These are phyloP conservation scores for Penicillium coprophilum DNA, from an alignment of 495 filamentous ascomycete genomes.

Conservation along the genomic window DNA sequence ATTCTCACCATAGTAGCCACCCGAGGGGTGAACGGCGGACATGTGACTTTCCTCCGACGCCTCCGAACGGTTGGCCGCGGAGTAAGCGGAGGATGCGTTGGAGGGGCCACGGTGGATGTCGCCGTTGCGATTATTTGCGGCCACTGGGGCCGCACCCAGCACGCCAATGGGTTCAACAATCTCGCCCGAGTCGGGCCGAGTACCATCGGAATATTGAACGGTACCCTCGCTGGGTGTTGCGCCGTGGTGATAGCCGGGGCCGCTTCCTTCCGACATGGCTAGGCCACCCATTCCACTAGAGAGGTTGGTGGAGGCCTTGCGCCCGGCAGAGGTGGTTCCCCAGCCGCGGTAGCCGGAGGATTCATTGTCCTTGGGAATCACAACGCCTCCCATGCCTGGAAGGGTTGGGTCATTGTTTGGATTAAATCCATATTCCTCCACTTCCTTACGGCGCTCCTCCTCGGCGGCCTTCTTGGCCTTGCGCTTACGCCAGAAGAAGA, in stretches of 20 bases:
- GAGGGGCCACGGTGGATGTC: constrained; percentile 87
- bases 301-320: constrained; percentile 85
- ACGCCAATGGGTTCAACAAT: constrained; percentile 73
- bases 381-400: constrained; percentile 56
- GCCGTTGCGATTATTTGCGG: constrained; percentile 58
- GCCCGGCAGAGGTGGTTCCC: constrained; percentile 80
- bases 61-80: constrained; percentile 77
- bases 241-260: constrained; percentile 54
- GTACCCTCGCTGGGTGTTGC: constrained; percentile 69
- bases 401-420: constrained; percentile 89
- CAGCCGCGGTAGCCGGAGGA: constrained; percentile 86
- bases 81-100: constrained; percentile 96
- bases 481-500: constrained; percentile 84
- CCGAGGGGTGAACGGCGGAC: constrained; percentile 47
- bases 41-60: constrained; percentile 72
- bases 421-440: constrained; percentile 95
- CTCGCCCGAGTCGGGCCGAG: constrained; percentile 61
- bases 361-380: constrained; percentile 64
- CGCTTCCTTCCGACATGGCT: constrained; percentile 71
- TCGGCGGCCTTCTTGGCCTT: constrained; percentile 82
- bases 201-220: constrained; percentile 64
- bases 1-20: constrained; percentile 53
- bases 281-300: constrained; percentile 71
- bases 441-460: constrained; percentile 87
- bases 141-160: constrained; percentile 67